Evolutionary conservation across 805 yeast species (phyloP), one percentile per base, ranked within the genome.

Genomic region (Wickerhamiella spandovensis): DNA sequence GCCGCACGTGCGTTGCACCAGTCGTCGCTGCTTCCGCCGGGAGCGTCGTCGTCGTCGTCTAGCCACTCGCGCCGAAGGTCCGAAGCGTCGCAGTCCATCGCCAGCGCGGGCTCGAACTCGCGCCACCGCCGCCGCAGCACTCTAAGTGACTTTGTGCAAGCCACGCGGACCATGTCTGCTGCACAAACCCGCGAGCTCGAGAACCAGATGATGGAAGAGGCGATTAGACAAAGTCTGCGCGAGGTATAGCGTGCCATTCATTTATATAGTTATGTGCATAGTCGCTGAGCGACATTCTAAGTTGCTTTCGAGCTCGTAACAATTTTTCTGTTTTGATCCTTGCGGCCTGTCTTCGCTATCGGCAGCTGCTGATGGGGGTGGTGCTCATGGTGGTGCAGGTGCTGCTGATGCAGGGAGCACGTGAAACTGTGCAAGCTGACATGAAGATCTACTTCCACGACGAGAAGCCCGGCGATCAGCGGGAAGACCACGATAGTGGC

Each of bases 1-100:
- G 86, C 95, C 13, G 97, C 97, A 0, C 85, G 86, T 32, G 95
- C 95, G 0, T 77, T 90, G 39, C 97, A 90, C 66, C 89, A 95
- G 1, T 79, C 94, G 12, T 87, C 88, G 51, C 74, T 86, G 58
- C 62, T 87, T 30, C 70, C 82, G 15, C 50, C 47, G 23, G 23
- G 42, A 30, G 48, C 25, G 5, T 17, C 24, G 5, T 18, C 21
- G 20, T 13, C 21, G 37, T 7, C 23, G 23, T n/a, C n/a, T n/a
- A 41, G 28, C 28, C 23, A 23, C 15, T 23, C 35, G 5, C 22
- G 38, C 22, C 28, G 38, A 13, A 15, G 37, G 21, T 18, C 24
- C 24, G 24, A 39, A 6, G 43, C 43, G 2, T 20, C 15, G 22
- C n/a, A 21, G 2, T 13, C 23, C 39, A 10, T 9, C 24, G 3